Evolutionary conservation across 345 rosid genomes (phyloP), one percentile per base, ranked within the genome.

Genomic region (Citrus maxima): DNA sequence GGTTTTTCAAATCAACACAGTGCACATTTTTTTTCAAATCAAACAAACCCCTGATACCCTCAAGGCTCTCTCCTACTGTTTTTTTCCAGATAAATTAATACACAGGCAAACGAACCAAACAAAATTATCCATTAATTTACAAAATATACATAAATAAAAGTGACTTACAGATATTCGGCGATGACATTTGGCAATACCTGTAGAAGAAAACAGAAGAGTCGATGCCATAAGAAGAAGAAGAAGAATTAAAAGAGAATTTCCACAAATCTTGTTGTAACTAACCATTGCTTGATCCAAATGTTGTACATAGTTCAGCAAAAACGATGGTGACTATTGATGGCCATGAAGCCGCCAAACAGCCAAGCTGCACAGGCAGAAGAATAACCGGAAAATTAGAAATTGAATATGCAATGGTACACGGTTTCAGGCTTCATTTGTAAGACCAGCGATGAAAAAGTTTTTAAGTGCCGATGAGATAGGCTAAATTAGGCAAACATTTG

Each of bases 31-130:
- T 75, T 75, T 82, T 24, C 76, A 78, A 34, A 69, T 87, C 88
- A 28, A 88, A 87, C 46, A 88, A 73, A 76, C 91, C 91, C 76
- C 73, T 85, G 70, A 90, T 78, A 55, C 88, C 91, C 32, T 84
- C 87, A 8, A 88, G 77, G 77, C 89, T 83, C 82, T 90, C 91
- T 64, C 93, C 1, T 5, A 0, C 35, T 32, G 5, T 25, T 60
- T 70, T 10, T 80, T 4, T 38, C 63, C 64, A 38, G 51, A 16
- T 49, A 49, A n/a, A n/a, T n/a, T n/a, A n/a, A 59, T n/a, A 46
- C 18, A 66, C 35, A n/a, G 35, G 22, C 24, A 13, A 40, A 25
- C 1, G 1, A 60, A 27, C 14, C 4, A 14, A 64, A 2, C n/a
- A 38, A 16, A 62, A 19, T 25, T 27, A 56, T 56, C 14, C 54